Conservation (phyloP, 306 rosid species). For the Pachyrhizus erosus region DNA sequence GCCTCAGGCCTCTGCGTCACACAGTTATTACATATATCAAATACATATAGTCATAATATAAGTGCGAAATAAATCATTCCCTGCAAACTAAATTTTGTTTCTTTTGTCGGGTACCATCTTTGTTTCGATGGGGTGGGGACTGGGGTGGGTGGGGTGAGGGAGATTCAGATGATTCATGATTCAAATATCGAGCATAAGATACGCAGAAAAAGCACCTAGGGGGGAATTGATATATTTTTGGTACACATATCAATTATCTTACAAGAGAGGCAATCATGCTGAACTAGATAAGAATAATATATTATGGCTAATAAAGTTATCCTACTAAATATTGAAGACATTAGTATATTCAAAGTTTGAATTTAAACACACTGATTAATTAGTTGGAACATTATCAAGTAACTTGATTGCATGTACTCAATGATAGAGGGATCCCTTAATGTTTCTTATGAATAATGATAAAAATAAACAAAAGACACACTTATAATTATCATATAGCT, state of each 20-base stretch:
- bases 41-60: not conserved
- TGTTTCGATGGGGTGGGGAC: not conserved
- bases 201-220: not conserved
- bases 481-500: not conserved
- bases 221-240: not conserved
- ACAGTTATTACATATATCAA: not conserved
- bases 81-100: not conserved
- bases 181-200: conserved; percentile 1
- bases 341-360: too few species aligned
- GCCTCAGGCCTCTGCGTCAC: not conserved
- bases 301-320: too few species aligned
- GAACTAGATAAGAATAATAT: too few species aligned
- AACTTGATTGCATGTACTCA: too few species aligned
- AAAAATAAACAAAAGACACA: not conserved
- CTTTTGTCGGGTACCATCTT: not conserved
- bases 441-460: not conserved
- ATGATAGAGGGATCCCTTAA: too few species aligned
- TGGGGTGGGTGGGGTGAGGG: not conserved
- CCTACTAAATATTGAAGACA: too few species aligned
- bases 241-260: too few species aligned
- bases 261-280: too few species aligned
- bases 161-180: conserved; percentile 1
- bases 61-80: not conserved
- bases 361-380: too few species aligned
- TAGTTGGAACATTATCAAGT: too few species aligned